These are phyloP conservation scores for Leishmania turanica DNA, from an alignment of 208 protist species.

Conservation along the genomic window DNA sequence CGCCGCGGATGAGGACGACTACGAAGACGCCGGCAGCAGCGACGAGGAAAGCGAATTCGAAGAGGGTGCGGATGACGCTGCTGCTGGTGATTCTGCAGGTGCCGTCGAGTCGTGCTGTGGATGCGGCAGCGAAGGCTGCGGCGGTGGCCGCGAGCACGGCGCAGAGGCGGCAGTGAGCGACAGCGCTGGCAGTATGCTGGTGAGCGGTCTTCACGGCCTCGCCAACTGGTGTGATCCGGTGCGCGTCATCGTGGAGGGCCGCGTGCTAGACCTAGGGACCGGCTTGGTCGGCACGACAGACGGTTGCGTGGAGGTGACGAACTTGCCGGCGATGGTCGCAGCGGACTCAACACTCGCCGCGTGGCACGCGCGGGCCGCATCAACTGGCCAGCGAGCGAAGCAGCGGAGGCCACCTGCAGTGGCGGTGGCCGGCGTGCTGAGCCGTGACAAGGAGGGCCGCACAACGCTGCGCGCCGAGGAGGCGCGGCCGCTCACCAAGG, in stretches of 20 bases:
- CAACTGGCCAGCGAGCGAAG: background rate
- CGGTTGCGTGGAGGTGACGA: constrained; percentile 53
- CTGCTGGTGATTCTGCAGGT: background rate
- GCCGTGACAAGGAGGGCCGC: constrained; percentile 46
- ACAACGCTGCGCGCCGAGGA: constrained; percentile 49
- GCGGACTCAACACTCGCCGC: constrained; percentile 19
- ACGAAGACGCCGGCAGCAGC: background rate
- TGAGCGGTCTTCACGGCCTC: constrained; percentile 55
- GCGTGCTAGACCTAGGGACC: constrained; percentile 42
- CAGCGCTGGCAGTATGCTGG: constrained; percentile 20
- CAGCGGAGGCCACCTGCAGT: constrained; percentile 28
- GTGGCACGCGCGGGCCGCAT: constrained; percentile 6
- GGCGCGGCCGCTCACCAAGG: constrained; percentile 51
- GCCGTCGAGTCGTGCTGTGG: background rate
- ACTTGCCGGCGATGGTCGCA: constrained; percentile 38
- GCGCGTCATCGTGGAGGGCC: constrained; percentile 70
- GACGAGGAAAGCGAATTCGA: background rate
- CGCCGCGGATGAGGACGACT: constrained; percentile 26
- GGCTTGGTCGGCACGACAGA: constrained; percentile 76
- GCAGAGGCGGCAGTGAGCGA: constrained; percentile 6
- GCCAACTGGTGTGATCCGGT: constrained; percentile 45
- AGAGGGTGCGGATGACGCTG: background rate
- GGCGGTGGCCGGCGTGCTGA: constrained; percentile 37
- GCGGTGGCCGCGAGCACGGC: constrained; percentile 16
- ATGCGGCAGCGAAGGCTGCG: constrained; percentile 15